Percentiles rank a stretch among this genome's conserved stretches.
Evolutionary conservation across 2,329 filamentous ascomycete species (phyloP).

Genomic region (Lachnellula suecica): DNA sequence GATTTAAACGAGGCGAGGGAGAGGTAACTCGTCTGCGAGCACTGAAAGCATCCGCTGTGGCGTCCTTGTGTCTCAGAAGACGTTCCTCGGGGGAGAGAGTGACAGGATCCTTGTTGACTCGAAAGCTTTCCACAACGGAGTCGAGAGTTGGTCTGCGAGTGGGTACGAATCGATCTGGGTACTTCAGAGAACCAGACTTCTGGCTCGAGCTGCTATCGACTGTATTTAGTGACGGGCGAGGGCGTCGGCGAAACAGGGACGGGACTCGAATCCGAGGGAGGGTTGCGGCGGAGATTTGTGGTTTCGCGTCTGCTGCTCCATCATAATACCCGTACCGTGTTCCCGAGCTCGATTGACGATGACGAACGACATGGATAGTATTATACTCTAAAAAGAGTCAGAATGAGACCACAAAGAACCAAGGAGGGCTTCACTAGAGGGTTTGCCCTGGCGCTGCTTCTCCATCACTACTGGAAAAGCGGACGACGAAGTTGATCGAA

Average conservation of each 20-base stretch:
- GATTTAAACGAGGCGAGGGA: constrained; percentile 18
- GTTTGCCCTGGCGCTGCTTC: not conserved
- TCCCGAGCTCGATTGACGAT: not conserved
- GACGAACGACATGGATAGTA: too few species aligned
- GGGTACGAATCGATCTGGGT: constrained; percentile 60
- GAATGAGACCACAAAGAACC: not conserved
- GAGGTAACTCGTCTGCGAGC: constrained; percentile 32
- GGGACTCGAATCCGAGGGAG: constrained; percentile 17
- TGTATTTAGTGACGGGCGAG: constrained; percentile 22
- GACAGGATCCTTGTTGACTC: constrained; percentile 46
- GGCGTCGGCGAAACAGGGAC: constrained; percentile 15
- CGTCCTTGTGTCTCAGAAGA: constrained; percentile 41
- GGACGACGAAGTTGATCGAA: not conserved
- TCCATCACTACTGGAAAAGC: not conserved
- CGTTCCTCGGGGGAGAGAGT: constrained; percentile 47
- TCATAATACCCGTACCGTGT: not conserved
- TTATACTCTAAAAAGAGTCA: too few species aligned
- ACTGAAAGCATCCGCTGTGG: constrained; percentile 52
- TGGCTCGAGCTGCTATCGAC: constrained; percentile 16
- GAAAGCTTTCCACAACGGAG: constrained; percentile 46
- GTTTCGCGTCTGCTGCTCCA: constrained; percentile 15
- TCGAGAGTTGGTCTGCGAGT: constrained; percentile 40
- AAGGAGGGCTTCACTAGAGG: not conserved
- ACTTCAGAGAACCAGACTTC: constrained; percentile 20
- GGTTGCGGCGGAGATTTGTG: constrained; percentile 12